Evolutionary conservation across 2,329 filamentous ascomycete genomes (phyloP), one percentile per base, ranked within the genome.

Genomic region (Exophiala calicioides): DNA sequence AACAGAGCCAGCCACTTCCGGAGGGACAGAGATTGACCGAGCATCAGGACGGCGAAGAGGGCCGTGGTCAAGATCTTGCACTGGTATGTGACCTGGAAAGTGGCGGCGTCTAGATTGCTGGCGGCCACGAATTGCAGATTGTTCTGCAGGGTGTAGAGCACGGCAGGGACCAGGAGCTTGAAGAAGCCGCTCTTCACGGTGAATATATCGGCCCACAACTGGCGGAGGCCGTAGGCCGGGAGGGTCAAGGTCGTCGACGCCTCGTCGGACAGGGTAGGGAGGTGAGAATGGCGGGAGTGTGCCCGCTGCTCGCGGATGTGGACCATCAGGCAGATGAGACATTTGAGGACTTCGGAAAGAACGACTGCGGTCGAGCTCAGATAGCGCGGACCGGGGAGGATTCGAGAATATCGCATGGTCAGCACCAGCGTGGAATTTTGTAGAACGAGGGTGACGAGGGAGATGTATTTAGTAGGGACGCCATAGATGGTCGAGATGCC

Each of bases 321-420:
- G 65, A 95, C 84, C 4, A 85, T 88, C 29, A 95, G 73, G 58
- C 87, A 93, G 47, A 96, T 82, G 29, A 84, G 79, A 30, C 96
- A 79, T 70, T 97, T 97, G 61, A 96, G 79, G 39, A 96, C 79
- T 70, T 98, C 93, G 67, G 90, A 93, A 55, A 97, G 77, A 64
- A 97, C 88, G 41, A 98, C 89, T 24, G 91, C 90, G 8, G 91
- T 97, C 29, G 90, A 95, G 31, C 90, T 85, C 59, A 91, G 88
- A 69, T 96, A 97, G 65, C 90, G 84, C 62, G 90, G 88, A 57
- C 89, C 88, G 63, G 90, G 86, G 88, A 96, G 95, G 53, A 93
- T 83, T 58, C 90, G 82, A 20, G 90, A 95, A 68, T 97, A 95
- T 71, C 96, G 90, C 79, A 95, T 58, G 15, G 47, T 45, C 8